A percentile compares a stretch with the other conserved stretches of the same genome.
Evolutionary conservation across 2,329 filamentous ascomycete genomes (phyloP).

Genomic region (Dactylellina cionopaga): DNA sequence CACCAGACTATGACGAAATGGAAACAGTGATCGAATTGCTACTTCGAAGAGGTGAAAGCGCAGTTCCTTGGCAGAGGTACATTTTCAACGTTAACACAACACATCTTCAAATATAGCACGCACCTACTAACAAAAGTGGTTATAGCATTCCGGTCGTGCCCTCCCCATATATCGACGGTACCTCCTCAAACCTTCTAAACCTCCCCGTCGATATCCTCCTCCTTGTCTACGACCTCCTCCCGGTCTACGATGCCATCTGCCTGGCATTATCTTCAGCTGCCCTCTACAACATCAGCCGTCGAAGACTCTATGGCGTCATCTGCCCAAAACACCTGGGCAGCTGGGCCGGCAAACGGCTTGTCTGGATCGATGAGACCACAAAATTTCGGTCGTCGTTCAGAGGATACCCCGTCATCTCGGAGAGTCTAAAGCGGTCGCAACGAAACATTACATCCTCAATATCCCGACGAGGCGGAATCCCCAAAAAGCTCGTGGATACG

Average conservation of each 20-base stretch:
- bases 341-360: constrained; percentile 34
- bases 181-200: not conserved
- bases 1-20: constrained; percentile 27
- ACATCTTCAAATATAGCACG: not conserved
- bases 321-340: constrained; percentile 25
- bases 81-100: not conserved
- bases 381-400: constrained; percentile 27
- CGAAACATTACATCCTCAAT: not conserved
- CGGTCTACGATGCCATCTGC: constrained; percentile 31
- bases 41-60: constrained; percentile 25
- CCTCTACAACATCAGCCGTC: constrained; percentile 26
- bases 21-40: constrained; percentile 32
- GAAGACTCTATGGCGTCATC: constrained; percentile 14
- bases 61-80: constrained; percentile 38
- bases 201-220: constrained; percentile 21
- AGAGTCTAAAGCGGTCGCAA: constrained; percentile 21
- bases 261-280: constrained; percentile 20
- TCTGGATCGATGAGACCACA: constrained; percentile 19
- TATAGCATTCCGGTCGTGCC: constrained; percentile 7
- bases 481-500: constrained; percentile 12
- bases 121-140: no score
- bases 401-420: constrained; percentile 1
- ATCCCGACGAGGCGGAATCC: not conserved
- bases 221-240: constrained; percentile 12
- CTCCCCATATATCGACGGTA: not conserved